phyloP scores from a whole-genome alignment of 2,329 filamentous ascomycete genomes.

The Clonostachys sp. region DNA sequence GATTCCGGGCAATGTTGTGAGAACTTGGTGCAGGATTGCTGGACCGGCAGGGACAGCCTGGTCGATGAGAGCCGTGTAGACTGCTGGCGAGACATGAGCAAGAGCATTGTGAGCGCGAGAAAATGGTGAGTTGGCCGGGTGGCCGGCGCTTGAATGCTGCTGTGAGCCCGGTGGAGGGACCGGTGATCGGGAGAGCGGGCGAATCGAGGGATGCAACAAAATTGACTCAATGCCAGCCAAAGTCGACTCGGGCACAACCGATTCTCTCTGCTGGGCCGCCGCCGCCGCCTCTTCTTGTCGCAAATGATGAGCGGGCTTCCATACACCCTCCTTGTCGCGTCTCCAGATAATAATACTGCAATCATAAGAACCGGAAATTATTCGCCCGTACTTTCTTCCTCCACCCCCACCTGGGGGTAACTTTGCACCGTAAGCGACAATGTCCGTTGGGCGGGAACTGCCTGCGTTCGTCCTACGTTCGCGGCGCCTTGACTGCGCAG shows the following conservation, averaged over 20 bases:
- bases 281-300: constrained; percentile 67
- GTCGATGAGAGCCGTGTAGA: constrained; percentile 49
- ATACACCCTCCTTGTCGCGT: constrained; percentile 76
- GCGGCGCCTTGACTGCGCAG: constrained; percentile 21
- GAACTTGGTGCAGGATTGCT: constrained; percentile 35
- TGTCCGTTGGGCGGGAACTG: constrained; percentile 68
- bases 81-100: constrained; percentile 15
- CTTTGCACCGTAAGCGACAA: constrained; percentile 77
- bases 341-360: constrained; percentile 95
- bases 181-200: constrained; percentile 3
- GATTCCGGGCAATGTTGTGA: constrained; percentile 42
- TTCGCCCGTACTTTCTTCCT: constrained; percentile 84
- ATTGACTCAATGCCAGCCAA: background rate
- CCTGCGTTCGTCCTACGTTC: constrained; percentile 59
- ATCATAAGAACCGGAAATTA: constrained; percentile 95
- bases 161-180: constrained; percentile 1
- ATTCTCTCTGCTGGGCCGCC: constrained; percentile 28
- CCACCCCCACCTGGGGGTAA: constrained; percentile 89
- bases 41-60: constrained; percentile 45
- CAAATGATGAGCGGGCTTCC: constrained; percentile 73
- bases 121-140: background rate
- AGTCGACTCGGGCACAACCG: background rate
- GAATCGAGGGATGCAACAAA: constrained; percentile 8
- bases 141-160: constrained; percentile 2
- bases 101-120: constrained; percentile 1